A percentile compares a stretch with the other conserved stretches of the same genome.
Conservation (phyloP, 2,329 filamentous ascomycete genomes). For the Alternaria brassicae region DNA sequence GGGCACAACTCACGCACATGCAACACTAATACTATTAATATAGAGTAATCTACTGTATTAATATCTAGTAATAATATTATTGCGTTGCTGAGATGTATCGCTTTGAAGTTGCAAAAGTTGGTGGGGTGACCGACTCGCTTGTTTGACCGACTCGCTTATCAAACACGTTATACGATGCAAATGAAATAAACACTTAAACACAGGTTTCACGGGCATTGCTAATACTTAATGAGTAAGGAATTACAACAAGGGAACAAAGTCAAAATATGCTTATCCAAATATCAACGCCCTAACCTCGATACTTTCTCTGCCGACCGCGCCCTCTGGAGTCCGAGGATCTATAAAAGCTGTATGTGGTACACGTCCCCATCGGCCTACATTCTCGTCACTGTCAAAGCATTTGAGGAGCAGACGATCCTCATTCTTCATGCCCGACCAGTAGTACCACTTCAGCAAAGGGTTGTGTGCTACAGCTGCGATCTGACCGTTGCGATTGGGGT, state of each 20-base stretch:
- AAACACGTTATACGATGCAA: too few relatives aligned
- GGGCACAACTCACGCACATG: too few relatives aligned
- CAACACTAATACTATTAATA: too few relatives aligned
- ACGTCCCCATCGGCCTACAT: slow-evolving; percentile 50
- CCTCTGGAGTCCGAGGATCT: slow-evolving; percentile 73
- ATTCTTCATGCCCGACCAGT: slow-evolving; percentile 78
- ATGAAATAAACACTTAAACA: background rate
- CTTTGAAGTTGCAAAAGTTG: too few relatives aligned
- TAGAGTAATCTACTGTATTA: too few relatives aligned
- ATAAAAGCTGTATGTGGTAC: slow-evolving; percentile 67
- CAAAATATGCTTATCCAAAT: slow-evolving; percentile 63
- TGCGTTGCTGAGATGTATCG: too few relatives aligned
- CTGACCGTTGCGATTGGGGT: slow-evolving; percentile 73
- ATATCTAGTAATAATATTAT: too few relatives aligned
- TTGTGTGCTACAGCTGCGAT: slow-evolving; percentile 73
- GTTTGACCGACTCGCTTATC: too few relatives aligned
- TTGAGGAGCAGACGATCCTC: slow-evolving; percentile 77
- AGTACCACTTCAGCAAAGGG: slow-evolving; percentile 74
- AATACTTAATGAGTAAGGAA: background rate
- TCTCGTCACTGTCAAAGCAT: slow-evolving; percentile 73
- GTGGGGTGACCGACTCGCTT: too few relatives aligned
- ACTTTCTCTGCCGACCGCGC: slow-evolving; percentile 78
- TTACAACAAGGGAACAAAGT: background rate
- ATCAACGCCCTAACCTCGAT: slow-evolving; percentile 89
- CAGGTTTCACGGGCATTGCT: background rate